Conservation (phyloP, 2,329 filamentous ascomycete species). For the Aspergillus brasiliensis region DNA sequence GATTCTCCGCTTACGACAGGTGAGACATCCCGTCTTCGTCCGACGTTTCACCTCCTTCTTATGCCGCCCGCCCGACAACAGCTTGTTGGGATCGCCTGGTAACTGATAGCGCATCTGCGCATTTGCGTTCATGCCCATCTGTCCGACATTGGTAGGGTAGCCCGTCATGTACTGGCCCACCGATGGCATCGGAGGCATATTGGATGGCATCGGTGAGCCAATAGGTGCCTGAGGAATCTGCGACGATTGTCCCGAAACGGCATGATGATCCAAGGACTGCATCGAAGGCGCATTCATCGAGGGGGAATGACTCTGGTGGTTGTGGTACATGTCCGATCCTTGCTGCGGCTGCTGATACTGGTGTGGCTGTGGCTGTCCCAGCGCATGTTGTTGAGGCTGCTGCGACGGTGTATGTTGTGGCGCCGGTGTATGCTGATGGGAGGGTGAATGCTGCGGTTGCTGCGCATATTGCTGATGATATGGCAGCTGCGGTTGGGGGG, state of each 20-base stretch:
- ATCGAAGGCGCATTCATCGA: conserved; percentile 23
- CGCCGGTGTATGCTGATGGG: conserved; percentile 23
- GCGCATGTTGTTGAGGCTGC: conserved; percentile 37
- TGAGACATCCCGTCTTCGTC: conserved; percentile 73
- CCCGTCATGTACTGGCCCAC: conserved; percentile 59
- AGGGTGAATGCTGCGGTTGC: conserved; percentile 22
- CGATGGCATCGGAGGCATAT: conserved; percentile 56
- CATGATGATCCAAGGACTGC: conserved; percentile 24
- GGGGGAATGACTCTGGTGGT: conserved; percentile 22
- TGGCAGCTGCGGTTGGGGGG: conserved; percentile 10
- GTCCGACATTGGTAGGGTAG: conserved; percentile 36
- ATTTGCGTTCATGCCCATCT: conserved; percentile 43
- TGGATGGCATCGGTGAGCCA: conserved; percentile 57
- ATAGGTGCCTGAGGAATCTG: conserved; percentile 47
- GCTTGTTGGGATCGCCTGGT: conserved; percentile 53
- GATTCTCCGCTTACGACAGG: conserved; percentile 67
- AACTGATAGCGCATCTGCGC: conserved; percentile 56
- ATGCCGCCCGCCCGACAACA: conserved; percentile 65
- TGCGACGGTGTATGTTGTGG: conserved; percentile 40
- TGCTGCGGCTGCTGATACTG: conserved; percentile 35
- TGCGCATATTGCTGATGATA: conserved; percentile 15
- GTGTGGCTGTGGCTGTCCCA: conserved; percentile 31
- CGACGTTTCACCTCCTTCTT: conserved; percentile 74
- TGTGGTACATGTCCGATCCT: conserved; percentile 37
- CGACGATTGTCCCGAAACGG: conserved; percentile 31